Base-by-base conservation (phyloP, 352 stramenopile genomes). In the Phytophthora fragariaefolia region DNA sequence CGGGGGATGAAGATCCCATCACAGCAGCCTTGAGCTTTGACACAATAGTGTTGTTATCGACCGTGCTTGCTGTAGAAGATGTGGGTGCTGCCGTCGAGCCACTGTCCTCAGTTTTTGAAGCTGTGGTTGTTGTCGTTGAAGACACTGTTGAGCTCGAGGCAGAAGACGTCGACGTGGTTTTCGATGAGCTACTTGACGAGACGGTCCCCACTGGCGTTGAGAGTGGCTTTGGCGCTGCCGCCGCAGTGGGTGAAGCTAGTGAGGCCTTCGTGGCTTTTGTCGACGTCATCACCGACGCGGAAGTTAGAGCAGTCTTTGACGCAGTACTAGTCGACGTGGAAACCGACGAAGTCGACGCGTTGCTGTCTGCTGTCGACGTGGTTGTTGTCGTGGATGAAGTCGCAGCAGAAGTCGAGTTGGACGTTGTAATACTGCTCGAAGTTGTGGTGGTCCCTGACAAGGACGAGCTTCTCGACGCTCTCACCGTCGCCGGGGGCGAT, bases 1-100 rank as follows among this genome's bases (percentile, higher is more conserved):
- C 4, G 9, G 54, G 46, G 18, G 22, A 47, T 20, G 48, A 36
- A 4, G 34, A 22, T n/a, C 43, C 58, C 18, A 49, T 23, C 2
- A 72, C 24, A 2, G 59, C 66, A 20, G 52, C 40, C 32, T 66
- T 61, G 5, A 73, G 52, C 28, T 66, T 64, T 6, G 15, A 53
- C 8, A 69, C 59, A 20, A 69, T 50, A 8, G 38, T 65, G 9
- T 47, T 24, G 4, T 55, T 65, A 28, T 69, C 59, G 1, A 69
- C 43, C 9, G 58, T 67, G 17, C 30, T 34, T 17, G 55, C 7
- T 24, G 23, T 52, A 3, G 22, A 23, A 27, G 52, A 6, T 10
- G 45, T 53, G 23, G 55, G 18, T 6, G 40, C 13, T 24, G 51
- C 8, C 43, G 43, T 57, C 17, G 34, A 34, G 3, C 28, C 34